Evolutionary conservation across 1,139 yeast species (phyloP).

Genomic region (Entelexis sorbosivorans): DNA sequence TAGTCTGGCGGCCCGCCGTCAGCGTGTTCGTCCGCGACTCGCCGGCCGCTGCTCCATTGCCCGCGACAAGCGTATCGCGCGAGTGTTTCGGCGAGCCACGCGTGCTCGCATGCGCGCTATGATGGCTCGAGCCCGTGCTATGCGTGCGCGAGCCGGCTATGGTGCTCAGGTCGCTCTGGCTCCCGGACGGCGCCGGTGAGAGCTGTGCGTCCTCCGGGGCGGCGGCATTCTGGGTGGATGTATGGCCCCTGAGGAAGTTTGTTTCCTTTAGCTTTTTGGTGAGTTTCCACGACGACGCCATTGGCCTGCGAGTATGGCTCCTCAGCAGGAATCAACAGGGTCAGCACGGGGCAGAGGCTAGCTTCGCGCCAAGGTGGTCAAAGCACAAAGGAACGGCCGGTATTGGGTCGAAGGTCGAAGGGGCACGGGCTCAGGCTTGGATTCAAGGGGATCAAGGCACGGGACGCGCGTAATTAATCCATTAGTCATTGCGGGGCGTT

Average conservation of each 20-base stretch:
- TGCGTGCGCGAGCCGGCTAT: not conserved
- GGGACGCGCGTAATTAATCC: constrained; percentile 1
- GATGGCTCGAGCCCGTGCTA: not conserved
- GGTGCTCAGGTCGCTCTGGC: not conserved
- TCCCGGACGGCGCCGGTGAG: constrained; percentile 2
- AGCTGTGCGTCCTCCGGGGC: not conserved
- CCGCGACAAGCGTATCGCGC: constrained; percentile 17
- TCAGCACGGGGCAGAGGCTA: not conserved
- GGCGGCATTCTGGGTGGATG: constrained; percentile 3
- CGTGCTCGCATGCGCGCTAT: constrained; percentile 2
- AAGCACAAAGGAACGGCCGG: not conserved
- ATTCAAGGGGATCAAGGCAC: constrained; percentile 1
- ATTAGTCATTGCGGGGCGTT: constrained; percentile 9
- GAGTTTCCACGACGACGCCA: constrained; percentile 25
- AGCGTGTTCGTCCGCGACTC: constrained; percentile 23
- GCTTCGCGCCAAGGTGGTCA: not conserved
- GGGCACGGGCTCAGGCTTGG: constrained; percentile 5
- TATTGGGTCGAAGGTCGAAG: not conserved
- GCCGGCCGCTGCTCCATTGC: not conserved
- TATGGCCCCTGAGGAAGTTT: constrained; percentile 29
- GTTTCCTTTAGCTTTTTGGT: constrained; percentile 33
- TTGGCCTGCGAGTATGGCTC: constrained; percentile 3
- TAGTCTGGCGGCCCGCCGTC: constrained; percentile 3
- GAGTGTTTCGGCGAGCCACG: constrained; percentile 8
- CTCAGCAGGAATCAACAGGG: not conserved